Evolutionary conservation across 331 rosid genomes (phyloP), one percentile per base, ranked within the genome.

Genomic region (Acacia pycnantha): DNA sequence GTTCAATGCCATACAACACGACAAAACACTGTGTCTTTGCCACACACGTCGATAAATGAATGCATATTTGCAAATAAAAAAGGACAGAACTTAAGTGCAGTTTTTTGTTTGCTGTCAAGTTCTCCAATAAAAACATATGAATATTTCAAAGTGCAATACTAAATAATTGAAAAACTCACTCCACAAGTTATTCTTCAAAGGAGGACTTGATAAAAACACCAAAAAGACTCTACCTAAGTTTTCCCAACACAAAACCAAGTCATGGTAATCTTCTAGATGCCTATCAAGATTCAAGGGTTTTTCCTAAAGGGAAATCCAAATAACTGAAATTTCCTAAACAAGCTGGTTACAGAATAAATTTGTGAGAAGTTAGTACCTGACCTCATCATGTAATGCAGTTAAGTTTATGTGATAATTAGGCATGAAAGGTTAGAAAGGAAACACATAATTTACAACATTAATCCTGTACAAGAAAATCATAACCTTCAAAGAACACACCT

Each of bases 401-500:
- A 21, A 21, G 12, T 21, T 58, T 22, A 4, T 1, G 0, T 0
- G 22, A 22, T 59, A 59, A 24, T 59, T 59, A 15, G 29, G 26
- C 29, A 56, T 11, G 31, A 14, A 24, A 24, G 15, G 29, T 59
- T 24, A 59, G 66, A 6, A 22, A 3, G 33, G 33, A 59, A 59
- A 24, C 66, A 24, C 66, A 59, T 31, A 31, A 22, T 59, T 59
- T 9, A 11, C 66, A 59, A 59, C 15, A 22, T 59, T 3, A 8
- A 19, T 47, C 35, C 35, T 31, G 4, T 31, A 31, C 35, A 31
- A 61, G n/a, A 51, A 51, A 51, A 18, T 53, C 0, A 8, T 19
- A 16, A 3, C 11, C 59, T 1, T 53, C 1, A 53, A 53, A 2
- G 59, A 53, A 1, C 6, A 31, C 77, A 93, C 98, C 98, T 78